Evolutionary conservation across 2,329 filamentous ascomycete genomes (phyloP), one percentile per base, ranked within the genome.

Genomic region (Beauveria caledonica): DNA sequence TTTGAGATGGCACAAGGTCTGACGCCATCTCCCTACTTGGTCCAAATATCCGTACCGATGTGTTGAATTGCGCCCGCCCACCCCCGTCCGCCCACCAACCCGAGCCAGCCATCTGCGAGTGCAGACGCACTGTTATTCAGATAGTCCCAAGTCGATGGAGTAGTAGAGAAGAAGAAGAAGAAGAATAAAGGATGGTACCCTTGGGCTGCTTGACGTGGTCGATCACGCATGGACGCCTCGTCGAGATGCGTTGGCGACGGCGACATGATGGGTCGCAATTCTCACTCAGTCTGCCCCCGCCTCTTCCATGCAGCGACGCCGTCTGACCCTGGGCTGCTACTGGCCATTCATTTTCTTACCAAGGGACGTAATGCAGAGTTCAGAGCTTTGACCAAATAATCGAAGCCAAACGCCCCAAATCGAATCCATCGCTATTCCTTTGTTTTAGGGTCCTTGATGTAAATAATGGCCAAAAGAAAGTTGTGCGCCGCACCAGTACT

Each of bases 171-270:
- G 13, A 36, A 23, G 40, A 19, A n/a, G 27, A n/a, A 54, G 17
- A 17, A 25, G n/a, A 13, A 44, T 6, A 46, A 13, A 33, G 17
- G 19, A 6, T 8, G 36, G 5, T 23, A n/a, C 17, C 7, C 11
- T 11, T 10, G 40, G 17, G 29, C 9, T 40, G 27, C 46, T 58
- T 33, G 33, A 50, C 45, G 55, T 50, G 55, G 29, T 29, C 23
- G 21, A 17, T 40, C 17, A 45, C 39, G 19, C n/a, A 19, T 39
- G n/a, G n/a, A 48, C 27, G 42, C 44, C 45, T 36, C 23, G 23
- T 2, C n/a, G 39, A 25, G 55, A 58, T 50, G 55, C 45, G 55
- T 44, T 58, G 55, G 55, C 55, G 15, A 40, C 33, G 17, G n/a
- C 13, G 45, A 7, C 23, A 50, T 42, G 4, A 58, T 49, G 49